Evolutionary conservation across 2,329 filamentous ascomycete species (phyloP).

Genomic region (Talaromyces sp.): DNA sequence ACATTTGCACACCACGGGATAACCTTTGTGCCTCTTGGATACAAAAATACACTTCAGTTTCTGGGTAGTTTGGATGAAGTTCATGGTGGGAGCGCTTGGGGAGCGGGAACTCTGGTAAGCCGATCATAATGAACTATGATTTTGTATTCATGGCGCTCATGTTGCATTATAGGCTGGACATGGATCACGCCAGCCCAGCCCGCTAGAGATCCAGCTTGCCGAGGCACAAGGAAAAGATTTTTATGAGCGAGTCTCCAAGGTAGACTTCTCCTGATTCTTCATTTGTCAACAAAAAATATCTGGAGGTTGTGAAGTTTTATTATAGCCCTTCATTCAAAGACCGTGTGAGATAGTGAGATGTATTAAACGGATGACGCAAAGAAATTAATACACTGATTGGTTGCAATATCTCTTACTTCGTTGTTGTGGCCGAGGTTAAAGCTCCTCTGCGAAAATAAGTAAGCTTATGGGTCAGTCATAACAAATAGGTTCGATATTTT

Average conservation of each 20-base stretch:
- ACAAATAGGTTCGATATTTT: no score
- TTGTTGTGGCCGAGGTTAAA: no score
- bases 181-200: conserved; percentile 73
- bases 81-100: conserved; percentile 85
- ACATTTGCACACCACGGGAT: conserved; percentile 91
- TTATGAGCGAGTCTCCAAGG: conserved; percentile 69
- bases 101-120: conserved; percentile 78
- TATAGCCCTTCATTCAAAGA: no score
- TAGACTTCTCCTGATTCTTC: conserved; percentile 58
- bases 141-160: conserved; percentile 3
- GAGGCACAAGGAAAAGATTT: conserved; percentile 78
- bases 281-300: no score
- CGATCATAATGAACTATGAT: not conserved
- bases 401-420: no score
- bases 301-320: no score
- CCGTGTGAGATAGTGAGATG: no score
- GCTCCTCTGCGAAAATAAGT: no score
- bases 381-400: no score
- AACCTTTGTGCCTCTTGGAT: conserved; percentile 90
- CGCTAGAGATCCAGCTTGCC: conserved; percentile 72
- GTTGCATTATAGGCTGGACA: conserved; percentile 46
- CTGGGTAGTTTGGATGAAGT: conserved; percentile 70
- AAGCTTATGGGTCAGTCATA: no score
- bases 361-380: no score
- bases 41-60: conserved; percentile 68